Evolutionary conservation across 768 basidiomycete species (phyloP).

Genomic region (Cytidiella melzeri): DNA sequence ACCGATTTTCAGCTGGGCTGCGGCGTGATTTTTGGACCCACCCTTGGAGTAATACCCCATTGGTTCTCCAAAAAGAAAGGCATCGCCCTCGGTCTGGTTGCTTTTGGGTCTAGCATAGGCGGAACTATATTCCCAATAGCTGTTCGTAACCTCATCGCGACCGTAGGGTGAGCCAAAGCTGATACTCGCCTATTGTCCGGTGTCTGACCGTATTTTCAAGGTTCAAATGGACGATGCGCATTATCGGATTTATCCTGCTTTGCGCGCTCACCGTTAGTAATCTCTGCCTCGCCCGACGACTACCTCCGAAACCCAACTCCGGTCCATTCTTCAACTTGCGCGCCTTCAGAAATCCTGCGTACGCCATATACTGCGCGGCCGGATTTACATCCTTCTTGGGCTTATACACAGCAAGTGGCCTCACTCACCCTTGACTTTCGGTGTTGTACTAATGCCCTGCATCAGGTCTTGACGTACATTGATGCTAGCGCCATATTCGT

Average conservation of each 20-base stretch:
- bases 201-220: constrained; percentile 27
- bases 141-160: constrained; percentile 45
- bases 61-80: constrained; percentile 64
- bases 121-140: constrained; percentile 64
- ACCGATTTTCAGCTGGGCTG: constrained; percentile 19
- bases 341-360: constrained; percentile 46
- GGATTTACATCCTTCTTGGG: constrained; percentile 58
- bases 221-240: constrained; percentile 75
- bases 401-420: constrained; percentile 51
- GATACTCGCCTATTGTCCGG: neutral
- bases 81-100: constrained; percentile 53
- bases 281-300: constrained; percentile 37
- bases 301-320: constrained; percentile 45
- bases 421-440: no score
- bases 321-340: constrained; percentile 61
- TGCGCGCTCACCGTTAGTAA: constrained; percentile 47
- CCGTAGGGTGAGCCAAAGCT: constrained; percentile 43
- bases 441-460: no score
- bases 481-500: constrained; percentile 45
- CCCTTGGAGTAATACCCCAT: constrained; percentile 55
- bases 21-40: constrained; percentile 60
- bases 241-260: constrained; percentile 58
- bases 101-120: constrained; percentile 63
- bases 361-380: constrained; percentile 51
- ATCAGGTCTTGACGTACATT: constrained; percentile 59